Evolutionary conservation across 208 protist genomes (phyloP).

Genomic region (Leishmania turanica): DNA sequence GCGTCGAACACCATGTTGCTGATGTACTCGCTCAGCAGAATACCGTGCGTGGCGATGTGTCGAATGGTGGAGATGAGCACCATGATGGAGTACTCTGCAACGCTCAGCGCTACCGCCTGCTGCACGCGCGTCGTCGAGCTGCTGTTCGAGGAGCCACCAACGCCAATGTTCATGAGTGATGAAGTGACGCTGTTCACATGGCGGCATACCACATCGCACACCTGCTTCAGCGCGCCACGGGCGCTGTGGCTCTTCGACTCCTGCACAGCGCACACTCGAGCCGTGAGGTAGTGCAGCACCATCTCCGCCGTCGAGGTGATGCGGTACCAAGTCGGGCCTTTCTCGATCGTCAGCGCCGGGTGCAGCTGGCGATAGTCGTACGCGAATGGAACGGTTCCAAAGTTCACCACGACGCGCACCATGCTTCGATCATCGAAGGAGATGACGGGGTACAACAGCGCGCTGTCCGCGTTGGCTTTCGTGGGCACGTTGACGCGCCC

Average conservation of each 20-base stretch:
- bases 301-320: constrained; percentile 76
- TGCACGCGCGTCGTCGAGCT: constrained; percentile 46
- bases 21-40: constrained; percentile 35
- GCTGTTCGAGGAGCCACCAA: constrained; percentile 31
- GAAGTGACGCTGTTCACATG: constrained; percentile 72
- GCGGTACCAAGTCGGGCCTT: constrained; percentile 76
- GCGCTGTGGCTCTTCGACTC: constrained; percentile 39
- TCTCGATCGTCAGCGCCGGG: constrained; percentile 44
- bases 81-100: constrained; percentile 78
- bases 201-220: constrained; percentile 75
- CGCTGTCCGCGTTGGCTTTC: constrained; percentile 30
- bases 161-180: constrained; percentile 67
- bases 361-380: constrained; percentile 87
- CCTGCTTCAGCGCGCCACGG: constrained; percentile 51
- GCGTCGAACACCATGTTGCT: constrained; percentile 80
- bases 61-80: constrained; percentile 82
- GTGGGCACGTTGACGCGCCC: constrained; percentile 41
- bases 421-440: constrained; percentile 58
- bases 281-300: constrained; percentile 76
- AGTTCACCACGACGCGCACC: constrained; percentile 80
- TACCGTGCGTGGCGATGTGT: constrained; percentile 49
- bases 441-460: constrained; percentile 64
- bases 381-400: constrained; percentile 70
- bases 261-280: constrained; percentile 63
- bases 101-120: constrained; percentile 59